A percentile compares a stretch with the other conserved stretches of the same genome.
These are phyloP conservation scores for Trichoderma aggressivum DNA, from an alignment of 2,329 filamentous ascomycete genomes.

Conservation along the genomic window DNA sequence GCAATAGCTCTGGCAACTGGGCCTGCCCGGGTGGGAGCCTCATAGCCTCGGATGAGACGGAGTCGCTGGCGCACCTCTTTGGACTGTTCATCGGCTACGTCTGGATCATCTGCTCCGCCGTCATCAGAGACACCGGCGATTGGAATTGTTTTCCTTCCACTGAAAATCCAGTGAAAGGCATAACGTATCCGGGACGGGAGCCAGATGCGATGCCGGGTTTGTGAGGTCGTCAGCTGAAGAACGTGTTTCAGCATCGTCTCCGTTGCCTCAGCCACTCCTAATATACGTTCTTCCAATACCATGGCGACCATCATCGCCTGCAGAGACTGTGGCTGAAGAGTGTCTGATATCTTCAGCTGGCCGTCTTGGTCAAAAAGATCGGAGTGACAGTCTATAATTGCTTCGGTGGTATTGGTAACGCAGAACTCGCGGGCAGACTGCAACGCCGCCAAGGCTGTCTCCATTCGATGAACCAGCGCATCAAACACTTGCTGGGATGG, in stretches of 20 bases:
- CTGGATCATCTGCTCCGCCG: conserved; percentile 24
- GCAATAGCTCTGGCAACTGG: conserved; percentile 27
- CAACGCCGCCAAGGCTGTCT: conserved; percentile 28
- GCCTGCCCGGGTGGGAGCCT: conserved; percentile 19
- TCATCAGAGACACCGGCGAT: conserved; percentile 22
- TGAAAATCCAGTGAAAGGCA: conserved; percentile 38
- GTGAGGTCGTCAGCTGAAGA: conserved; percentile 34
- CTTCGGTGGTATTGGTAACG: conserved; percentile 36
- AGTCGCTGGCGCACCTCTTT: conserved; percentile 37
- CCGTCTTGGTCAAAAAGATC: conserved; percentile 43
- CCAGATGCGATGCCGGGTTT: conserved; percentile 40
- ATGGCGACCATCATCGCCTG: conserved; percentile 44
- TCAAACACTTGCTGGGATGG: conserved; percentile 25
- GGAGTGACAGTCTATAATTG: conserved; percentile 37
- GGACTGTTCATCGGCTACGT: conserved; percentile 30
- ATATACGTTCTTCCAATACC: conserved; percentile 45
- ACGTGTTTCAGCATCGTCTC: conserved; percentile 38
- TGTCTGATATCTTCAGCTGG: conserved; percentile 29
- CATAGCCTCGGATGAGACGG: conserved; percentile 32
- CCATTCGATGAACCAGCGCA: conserved; percentile 22
- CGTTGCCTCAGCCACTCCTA: conserved; percentile 25
- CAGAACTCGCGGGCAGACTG: conserved; percentile 27
- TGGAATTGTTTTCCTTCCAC: conserved; percentile 22
- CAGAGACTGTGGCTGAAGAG: conserved; percentile 29
- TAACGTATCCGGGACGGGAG: conserved; percentile 40